Evolutionary conservation across 495 filamentous ascomycete genomes (phyloP), one percentile per base, ranked within the genome.

Genomic region (Cenococcum geophilum): DNA sequence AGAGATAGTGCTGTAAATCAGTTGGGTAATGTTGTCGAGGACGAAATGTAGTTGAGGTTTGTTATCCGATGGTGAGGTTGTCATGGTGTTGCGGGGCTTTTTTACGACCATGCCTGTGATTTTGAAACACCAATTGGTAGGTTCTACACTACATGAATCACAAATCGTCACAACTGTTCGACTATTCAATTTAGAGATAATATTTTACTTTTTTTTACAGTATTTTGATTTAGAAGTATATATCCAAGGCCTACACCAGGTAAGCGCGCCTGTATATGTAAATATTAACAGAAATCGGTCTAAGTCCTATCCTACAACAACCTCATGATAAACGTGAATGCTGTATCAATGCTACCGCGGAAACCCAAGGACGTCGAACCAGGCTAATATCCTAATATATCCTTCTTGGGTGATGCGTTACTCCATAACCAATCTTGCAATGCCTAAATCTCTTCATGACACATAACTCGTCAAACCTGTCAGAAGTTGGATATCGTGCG

Each of bases 391-490:
- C 40, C 40, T 18, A 18, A 45, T 45, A 32, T 32, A 45, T 45
- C 40, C 40, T 18, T 45, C 11, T 45, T 14, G 40, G 40, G 12
- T 45, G 14, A 45, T 16, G 12, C 12, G 4, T 14, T 14, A 14
- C 40, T 16, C 40, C 40, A 45, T 4, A 45, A 45, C 12, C 12
- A 4, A 45, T 45, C 40, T 16, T 45, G 12, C 12, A n/a, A 53
- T 20, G 58, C 32, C 10, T 25, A 45, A 45, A 45, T 18, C 40
- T 45, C 18, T 45, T 63, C 64, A 55, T 67, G 49, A 59, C 55
- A 55, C 57, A 60, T 64, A 35, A 61, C 11, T 61, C 61, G 37
- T 68, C n/a, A 22, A 52, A 20, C 23, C 14, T 23, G 49, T 52
- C 23, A 20, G 18, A 1, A 16, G 49, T 52, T 18, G 49, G 49